These are phyloP conservation scores for Stephanodiscus minutulus DNA, from an alignment of 108 stramenopile genomes.

Conservation along the genomic window DNA sequence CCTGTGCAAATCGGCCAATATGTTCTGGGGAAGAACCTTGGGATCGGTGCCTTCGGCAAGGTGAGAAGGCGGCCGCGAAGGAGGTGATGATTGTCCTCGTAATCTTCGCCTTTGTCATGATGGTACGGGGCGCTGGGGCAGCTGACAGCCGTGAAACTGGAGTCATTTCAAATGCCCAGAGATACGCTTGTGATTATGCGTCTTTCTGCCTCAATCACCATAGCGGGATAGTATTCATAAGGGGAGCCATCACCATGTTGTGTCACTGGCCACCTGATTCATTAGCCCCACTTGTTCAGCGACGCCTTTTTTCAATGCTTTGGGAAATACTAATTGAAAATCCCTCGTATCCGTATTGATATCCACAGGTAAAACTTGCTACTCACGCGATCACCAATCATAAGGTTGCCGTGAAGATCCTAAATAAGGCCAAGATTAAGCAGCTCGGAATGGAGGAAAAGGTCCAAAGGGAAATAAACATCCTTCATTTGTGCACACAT, in stretches of 20 bases:
- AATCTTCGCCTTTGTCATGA: not conserved
- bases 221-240: not conserved
- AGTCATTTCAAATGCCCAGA: not conserved
- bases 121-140: not conserved
- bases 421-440: slow-evolving; percentile 98
- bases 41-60: slow-evolving; percentile 99
- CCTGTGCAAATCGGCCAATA: slow-evolving; percentile 97
- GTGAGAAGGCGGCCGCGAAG: slow-evolving; percentile 42
- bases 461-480: slow-evolving; percentile 99
- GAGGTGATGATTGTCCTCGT: not conserved
- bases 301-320: not conserved
- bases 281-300: not conserved
- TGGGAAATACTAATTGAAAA: not conserved
- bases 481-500: slow-evolving; percentile 97
- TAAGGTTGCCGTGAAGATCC: slow-evolving; percentile 99
- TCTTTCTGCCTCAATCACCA: not conserved
- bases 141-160: not conserved
- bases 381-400: slow-evolving; percentile 98
- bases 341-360: not conserved
- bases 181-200: not conserved
- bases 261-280: not conserved
- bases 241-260: not conserved
- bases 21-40: slow-evolving; percentile 97
- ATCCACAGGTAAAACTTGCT: slow-evolving; percentile 87
- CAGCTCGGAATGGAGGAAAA: slow-evolving; percentile 99